Percentiles rank a stretch among this genome's conserved stretches.
These are phyloP conservation scores for Cercospora citrullina DNA, from an alignment of 2,329 filamentous ascomycete genomes.

Conservation along the genomic window DNA sequence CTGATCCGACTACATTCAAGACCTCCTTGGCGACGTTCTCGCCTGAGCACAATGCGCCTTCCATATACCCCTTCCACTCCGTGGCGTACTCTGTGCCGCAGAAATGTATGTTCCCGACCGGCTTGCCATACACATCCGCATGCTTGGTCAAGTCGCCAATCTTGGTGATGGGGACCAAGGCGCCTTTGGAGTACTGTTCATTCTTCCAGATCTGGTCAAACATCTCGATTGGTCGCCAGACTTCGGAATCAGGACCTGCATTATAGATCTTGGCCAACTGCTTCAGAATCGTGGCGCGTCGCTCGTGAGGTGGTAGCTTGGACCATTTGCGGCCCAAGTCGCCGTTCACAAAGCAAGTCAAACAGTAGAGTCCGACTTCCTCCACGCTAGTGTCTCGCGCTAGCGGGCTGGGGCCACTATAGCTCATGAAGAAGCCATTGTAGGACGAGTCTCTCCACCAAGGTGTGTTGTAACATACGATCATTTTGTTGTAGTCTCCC, in stretches of 20 bases:
- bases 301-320: conserved; percentile 8
- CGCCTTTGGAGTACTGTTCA: conserved; percentile 9
- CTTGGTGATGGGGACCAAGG: conserved; percentile 4
- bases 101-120: conserved; percentile 16
- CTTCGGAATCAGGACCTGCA: conserved; percentile 10
- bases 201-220: conserved; percentile 14
- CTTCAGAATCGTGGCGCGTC: conserved; percentile 5
- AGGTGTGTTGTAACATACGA: conserved; percentile 8
- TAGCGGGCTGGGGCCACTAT: neutral
- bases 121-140: conserved; percentile 11
- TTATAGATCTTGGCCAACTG: conserved; percentile 11
- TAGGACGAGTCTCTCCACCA: conserved; percentile 10
- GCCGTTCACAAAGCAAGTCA: conserved; percentile 16
- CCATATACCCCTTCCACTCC: conserved; percentile 22
- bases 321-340: conserved; percentile 6
- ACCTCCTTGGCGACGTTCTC: conserved; percentile 11
- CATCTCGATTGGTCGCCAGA: conserved; percentile 8
- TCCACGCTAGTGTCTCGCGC: conserved; percentile 11
- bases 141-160: conserved; percentile 9
- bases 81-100: conserved; percentile 15
- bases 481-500: conserved; percentile 15
- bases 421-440: conserved; percentile 15
- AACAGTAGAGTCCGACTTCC: conserved; percentile 1
- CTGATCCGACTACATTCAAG: neutral
- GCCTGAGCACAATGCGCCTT: conserved; percentile 16